phyloP scores from a whole-genome alignment of 179 eudicot genomes.

The Carnegiea gigantea region DNA sequence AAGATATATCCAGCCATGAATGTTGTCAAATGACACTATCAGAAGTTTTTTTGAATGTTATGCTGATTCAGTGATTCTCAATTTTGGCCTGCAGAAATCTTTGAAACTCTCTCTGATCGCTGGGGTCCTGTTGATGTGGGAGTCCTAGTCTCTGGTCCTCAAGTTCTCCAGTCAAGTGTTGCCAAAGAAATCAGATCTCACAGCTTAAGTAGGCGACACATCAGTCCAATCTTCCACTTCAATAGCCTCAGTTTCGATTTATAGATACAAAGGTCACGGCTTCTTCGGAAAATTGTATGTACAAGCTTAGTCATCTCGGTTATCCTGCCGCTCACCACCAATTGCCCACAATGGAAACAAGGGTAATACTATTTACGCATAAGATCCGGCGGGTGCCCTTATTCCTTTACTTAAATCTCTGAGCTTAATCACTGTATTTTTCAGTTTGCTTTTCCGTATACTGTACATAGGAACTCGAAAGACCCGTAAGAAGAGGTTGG shows the following conservation, averaged over 20 bases:
- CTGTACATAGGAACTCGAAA: not conserved
- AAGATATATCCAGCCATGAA: too few relatives aligned
- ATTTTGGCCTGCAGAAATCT: slow-evolving; percentile 53
- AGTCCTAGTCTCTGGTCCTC: slow-evolving; percentile 85
- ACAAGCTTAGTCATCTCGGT: not conserved
- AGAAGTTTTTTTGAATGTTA: too few relatives aligned
- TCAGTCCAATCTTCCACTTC: slow-evolving; percentile 76
- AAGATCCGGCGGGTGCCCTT: not conserved
- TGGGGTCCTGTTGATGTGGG: slow-evolving; percentile 89
- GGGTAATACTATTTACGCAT: too few relatives aligned
- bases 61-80: not conserved
- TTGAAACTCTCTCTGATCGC: slow-evolving; percentile 42
- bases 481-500: not conserved
- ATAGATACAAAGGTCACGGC: slow-evolving; percentile 16
- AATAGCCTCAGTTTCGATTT: slow-evolving; percentile 88
- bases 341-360: too few relatives aligned
- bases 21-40: too few relatives aligned
- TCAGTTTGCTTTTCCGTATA: not conserved
- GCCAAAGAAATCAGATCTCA: slow-evolving; percentile 79
- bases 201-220: slow-evolving; percentile 45
- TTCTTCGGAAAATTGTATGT: not conserved
- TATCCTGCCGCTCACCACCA: not conserved
- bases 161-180: slow-evolving; percentile 60
- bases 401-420: not conserved
- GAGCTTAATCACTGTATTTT: not conserved